Conservation (phyloP, 2,329 filamentous ascomycete species). For the Aquanectria penicillioides region DNA sequence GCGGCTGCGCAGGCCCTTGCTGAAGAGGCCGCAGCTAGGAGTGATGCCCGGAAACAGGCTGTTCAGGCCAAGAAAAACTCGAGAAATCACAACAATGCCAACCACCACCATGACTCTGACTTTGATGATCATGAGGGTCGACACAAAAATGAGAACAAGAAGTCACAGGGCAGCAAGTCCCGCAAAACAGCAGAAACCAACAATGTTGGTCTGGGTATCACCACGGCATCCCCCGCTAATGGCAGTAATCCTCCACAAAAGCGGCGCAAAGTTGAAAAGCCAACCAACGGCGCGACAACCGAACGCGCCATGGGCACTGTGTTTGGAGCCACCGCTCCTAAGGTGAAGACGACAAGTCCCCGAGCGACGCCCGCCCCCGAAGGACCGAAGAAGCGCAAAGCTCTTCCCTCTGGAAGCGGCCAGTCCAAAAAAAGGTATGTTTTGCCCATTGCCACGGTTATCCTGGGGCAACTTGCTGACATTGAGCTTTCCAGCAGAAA, state of each 20-base stretch:
- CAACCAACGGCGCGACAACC: constrained; percentile 62
- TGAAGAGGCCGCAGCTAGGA: constrained; percentile 84
- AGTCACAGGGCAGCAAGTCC: constrained; percentile 68
- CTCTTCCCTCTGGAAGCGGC: constrained; percentile 70
- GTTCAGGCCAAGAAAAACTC: constrained; percentile 79
- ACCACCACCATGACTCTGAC: constrained; percentile 73
- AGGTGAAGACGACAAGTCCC: constrained; percentile 71
- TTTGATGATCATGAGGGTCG: constrained; percentile 74
- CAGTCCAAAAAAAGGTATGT: constrained; percentile 82
- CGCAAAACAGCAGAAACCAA: constrained; percentile 68
- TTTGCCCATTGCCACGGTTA: not conserved
- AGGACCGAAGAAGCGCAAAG: constrained; percentile 78
- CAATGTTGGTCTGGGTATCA: constrained; percentile 73
- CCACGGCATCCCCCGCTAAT: constrained; percentile 62
- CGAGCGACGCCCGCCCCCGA: constrained; percentile 75
- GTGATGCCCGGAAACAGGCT: constrained; percentile 85
- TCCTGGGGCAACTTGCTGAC: constrained; percentile 24
- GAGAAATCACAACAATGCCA: constrained; percentile 60
- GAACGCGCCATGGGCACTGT: constrained; percentile 75
- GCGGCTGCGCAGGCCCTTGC: constrained; percentile 81
- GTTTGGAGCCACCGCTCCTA: constrained; percentile 60
- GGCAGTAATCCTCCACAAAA: constrained; percentile 72
- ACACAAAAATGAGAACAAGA: constrained; percentile 67
- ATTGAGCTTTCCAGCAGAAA: constrained; percentile 44
- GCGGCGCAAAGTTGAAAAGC: constrained; percentile 83